A percentile compares a stretch with the other conserved stretches of the same genome.
Conservation (phyloP, 495 filamentous ascomycete genomes). For the Neurospora intermedia region DNA sequence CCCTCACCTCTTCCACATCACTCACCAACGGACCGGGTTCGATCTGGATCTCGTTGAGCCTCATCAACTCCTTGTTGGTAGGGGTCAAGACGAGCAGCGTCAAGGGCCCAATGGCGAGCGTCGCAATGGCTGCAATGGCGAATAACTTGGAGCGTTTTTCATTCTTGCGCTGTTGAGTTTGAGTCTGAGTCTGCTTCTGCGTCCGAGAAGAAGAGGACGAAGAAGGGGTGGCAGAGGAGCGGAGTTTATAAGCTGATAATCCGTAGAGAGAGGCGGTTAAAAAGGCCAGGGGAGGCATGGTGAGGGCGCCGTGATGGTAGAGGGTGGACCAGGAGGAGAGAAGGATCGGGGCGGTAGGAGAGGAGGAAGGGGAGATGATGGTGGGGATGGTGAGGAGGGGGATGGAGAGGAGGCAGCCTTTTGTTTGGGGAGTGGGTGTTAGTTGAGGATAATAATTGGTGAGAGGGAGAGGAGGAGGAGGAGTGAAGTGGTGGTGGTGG, state of each 20-base stretch:
- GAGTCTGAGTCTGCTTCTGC: background rate
- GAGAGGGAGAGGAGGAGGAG: background rate
- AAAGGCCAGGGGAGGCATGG: background rate
- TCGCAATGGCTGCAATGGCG: background rate
- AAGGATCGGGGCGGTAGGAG: background rate
- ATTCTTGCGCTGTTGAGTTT: background rate
- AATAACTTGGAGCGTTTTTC: background rate
- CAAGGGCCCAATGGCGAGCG: conserved; percentile 22
- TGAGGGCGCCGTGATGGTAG: background rate
- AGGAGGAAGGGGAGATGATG: background rate
- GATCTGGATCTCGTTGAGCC: conserved; percentile 3
- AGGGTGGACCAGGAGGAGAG: background rate
- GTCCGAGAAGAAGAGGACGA: background rate
- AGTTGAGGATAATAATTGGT: background rate
- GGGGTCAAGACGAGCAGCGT: conserved; percentile 24
- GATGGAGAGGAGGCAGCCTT: background rate
- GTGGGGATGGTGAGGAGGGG: background rate
- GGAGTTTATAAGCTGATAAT: background rate
- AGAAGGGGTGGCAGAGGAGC: background rate
- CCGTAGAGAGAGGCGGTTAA: background rate
- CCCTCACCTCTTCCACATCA: background rate
- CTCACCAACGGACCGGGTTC: background rate
- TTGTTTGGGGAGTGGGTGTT: background rate
- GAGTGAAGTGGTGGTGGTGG: background rate
- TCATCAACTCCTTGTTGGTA: conserved; percentile 22